A percentile compares a stretch with the other conserved stretches of the same genome.
Evolutionary conservation across 768 basidiomycete species (phyloP).

Genomic region (Auriscalpium vulgare): DNA sequence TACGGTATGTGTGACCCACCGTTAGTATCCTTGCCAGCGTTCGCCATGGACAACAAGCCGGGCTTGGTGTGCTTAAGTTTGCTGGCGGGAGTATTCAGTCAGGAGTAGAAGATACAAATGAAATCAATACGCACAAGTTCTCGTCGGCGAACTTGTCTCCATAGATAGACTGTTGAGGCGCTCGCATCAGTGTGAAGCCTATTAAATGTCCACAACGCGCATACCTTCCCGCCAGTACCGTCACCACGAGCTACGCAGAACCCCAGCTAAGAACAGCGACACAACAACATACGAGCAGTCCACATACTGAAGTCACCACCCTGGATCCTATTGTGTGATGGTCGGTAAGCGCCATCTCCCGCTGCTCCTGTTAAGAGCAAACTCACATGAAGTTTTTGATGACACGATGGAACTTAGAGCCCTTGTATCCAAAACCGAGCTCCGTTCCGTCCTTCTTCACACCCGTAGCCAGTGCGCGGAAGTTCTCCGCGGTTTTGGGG

Average conservation of each 20-base stretch:
- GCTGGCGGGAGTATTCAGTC: constrained; percentile 33
- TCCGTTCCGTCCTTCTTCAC: constrained; percentile 65
- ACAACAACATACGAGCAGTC: neutral
- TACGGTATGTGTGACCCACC: constrained; percentile 35
- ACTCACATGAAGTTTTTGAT: constrained; percentile 86
- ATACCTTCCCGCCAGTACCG: constrained; percentile 85
- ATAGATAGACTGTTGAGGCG: constrained; percentile 64
- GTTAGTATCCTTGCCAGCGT: constrained; percentile 88
- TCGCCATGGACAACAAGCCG: constrained; percentile 91
- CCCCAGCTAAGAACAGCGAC: constrained; percentile 10
- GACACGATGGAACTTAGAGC: constrained; percentile 93
- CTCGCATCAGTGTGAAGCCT: neutral
- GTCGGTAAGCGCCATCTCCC: too few relatives aligned
- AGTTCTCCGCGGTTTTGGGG: constrained; percentile 96
- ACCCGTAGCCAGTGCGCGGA: constrained; percentile 87
- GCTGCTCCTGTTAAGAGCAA: neutral
- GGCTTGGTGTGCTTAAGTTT: constrained; percentile 91
- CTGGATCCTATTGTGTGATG: constrained; percentile 61
- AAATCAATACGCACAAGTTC: constrained; percentile 64
- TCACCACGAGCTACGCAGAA: constrained; percentile 59
- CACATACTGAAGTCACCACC: constrained; percentile 94
- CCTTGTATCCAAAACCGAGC: constrained; percentile 84
- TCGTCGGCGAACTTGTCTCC: constrained; percentile 89
- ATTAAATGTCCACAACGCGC: constrained; percentile 2
- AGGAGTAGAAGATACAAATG: neutral